These are phyloP conservation scores for Lyophyllum semitale DNA, from an alignment of 768 basidiomycete species.

Conservation along the genomic window DNA sequence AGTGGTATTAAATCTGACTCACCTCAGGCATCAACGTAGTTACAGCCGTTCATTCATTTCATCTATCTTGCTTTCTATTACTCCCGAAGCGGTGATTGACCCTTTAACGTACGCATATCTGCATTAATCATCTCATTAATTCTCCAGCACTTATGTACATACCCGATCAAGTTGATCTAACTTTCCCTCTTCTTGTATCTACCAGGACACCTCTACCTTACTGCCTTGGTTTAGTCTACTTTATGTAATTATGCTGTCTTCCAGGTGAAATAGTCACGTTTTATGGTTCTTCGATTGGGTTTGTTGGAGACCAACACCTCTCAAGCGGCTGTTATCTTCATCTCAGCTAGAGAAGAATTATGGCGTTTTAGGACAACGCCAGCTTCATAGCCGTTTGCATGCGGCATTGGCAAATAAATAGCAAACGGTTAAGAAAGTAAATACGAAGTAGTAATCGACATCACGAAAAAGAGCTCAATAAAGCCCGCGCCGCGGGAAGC, in stretches of 20 bases:
- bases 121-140: conserved; percentile 43
- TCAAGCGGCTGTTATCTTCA: neutral
- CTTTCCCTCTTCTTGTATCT: conserved; percentile 21
- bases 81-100: conserved; percentile 34
- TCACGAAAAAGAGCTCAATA: neutral
- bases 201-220: conserved; percentile 21
- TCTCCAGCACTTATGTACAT: conserved; percentile 29
- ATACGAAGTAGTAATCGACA: neutral
- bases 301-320: neutral
- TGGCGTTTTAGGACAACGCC: neutral
- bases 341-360: neutral
- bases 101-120: conserved; percentile 27
- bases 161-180: conserved; percentile 29
- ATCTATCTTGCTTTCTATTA: conserved; percentile 41
- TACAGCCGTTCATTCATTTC: conserved; percentile 43
- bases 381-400: neutral
- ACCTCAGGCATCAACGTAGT: conserved; percentile 33
- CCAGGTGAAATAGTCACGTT: neutral
- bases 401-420: neutral
- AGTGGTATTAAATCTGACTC: conserved; percentile 38
- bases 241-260: conserved; percentile 22
- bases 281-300: neutral
- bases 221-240: conserved; percentile 17
- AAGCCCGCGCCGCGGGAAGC: neutral
- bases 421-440: neutral